phyloP scores from a whole-genome alignment of 768 basidiomycete species.

The Lyophyllum shimeji region DNA sequence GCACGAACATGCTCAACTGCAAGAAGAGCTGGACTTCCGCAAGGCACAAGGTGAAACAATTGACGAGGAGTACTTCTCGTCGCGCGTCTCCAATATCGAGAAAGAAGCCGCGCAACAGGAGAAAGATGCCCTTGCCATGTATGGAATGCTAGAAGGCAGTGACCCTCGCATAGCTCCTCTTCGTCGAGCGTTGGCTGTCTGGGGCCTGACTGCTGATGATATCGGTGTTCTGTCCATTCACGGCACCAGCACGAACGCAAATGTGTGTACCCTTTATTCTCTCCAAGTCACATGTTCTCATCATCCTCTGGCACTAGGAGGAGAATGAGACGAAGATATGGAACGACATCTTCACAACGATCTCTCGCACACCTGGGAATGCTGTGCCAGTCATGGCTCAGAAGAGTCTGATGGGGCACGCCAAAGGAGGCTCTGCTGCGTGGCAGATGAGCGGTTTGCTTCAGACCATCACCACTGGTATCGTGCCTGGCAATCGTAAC shows the following conservation, averaged over 20 bases:
- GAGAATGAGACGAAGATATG: conserved; percentile 97
- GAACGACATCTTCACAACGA: conserved; percentile 90
- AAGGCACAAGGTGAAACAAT: conserved; percentile 50
- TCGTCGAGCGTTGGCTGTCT: conserved; percentile 93
- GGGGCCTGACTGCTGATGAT: conserved; percentile 93
- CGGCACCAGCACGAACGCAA: conserved; percentile 85
- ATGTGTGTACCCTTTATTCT: conserved; percentile 40
- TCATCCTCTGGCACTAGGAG: conserved; percentile 51
- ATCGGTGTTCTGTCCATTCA: conserved; percentile 89
- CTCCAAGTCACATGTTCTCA: not conserved
- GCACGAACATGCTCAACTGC: conserved; percentile 84
- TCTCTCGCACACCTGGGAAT: conserved; percentile 90
- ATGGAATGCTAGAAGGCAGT: conserved; percentile 90
- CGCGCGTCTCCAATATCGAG: conserved; percentile 83
- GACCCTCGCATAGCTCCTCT: conserved; percentile 89
- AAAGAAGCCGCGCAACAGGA: conserved; percentile 90
- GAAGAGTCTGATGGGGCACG: conserved; percentile 95
- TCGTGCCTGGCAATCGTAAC: conserved; percentile 94
- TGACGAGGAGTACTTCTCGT: conserved; percentile 70
- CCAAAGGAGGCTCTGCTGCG: conserved; percentile 98
- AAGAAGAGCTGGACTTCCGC: conserved; percentile 69
- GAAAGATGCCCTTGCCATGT: conserved; percentile 87
- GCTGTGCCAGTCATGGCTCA: conserved; percentile 98
- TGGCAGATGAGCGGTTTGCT: conserved; percentile 95
- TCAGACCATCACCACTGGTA: conserved; percentile 80